Evolutionary conservation across 106 monocot species (phyloP), one percentile per base, ranked within the genome.

Genomic region (Phalaenopsis equestris): DNA sequence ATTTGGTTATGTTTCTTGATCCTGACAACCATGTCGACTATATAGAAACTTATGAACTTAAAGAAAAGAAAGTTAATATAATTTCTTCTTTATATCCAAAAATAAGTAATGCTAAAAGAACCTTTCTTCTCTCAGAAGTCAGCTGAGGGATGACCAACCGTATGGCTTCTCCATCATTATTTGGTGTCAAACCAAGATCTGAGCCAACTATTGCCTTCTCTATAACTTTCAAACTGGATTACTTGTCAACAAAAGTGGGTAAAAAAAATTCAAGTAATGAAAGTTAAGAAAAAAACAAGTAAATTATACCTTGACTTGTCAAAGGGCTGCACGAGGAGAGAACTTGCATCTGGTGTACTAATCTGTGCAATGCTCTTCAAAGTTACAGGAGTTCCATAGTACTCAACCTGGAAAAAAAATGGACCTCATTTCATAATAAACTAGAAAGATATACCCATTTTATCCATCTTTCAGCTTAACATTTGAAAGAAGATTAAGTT

Each of bases 101-200:
- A 23, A 73, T 21, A 49, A 79, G 38, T 19, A 7, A 68, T 52
- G 14, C 9, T 73, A 75, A 76, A 76, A 37, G 77, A 64, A 94
- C 98, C 98, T 98, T 98, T 74, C 94, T 98, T 84, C 98, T 84
- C 12, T 98, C 98, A 78, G 98, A 88, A 55, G 98, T 98, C 80
- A 98, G 82, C 46, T 88, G 92, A 77, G 98, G 98, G 14, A 98
- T 84, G 82, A 77, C 82, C 78, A 94, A 68, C 56, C 94, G 80
- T 81, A 98, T 98, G 37, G 80, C 85, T 75, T 98, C 94, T 75
- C 98, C 98, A 81, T 98, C 94, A 86, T 98, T 98, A 80, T 84
- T 94, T 79, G 98, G 94, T 42, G 91, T 94, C 73, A 98, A 84
- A 76, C 98, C 98, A 88, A 98, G 73, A 86, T 87, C 83, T 56